A percentile compares a stretch with the other conserved stretches of the same genome.
phyloP scores from a whole-genome alignment of 2,329 filamentous ascomycete genomes.

The Monilinia vaccinii-corymbosi region DNA sequence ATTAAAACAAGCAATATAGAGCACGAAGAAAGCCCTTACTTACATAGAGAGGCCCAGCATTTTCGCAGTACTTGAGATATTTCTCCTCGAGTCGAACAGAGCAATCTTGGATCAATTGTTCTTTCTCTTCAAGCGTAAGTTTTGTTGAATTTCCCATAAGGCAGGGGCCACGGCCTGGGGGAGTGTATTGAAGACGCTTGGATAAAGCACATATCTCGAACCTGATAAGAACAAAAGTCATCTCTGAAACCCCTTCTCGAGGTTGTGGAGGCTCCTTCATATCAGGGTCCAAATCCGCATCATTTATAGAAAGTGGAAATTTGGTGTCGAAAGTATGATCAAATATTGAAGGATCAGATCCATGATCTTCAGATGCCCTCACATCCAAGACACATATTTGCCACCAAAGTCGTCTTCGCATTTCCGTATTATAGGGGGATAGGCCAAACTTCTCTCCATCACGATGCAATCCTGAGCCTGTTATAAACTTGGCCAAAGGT shows the following conservation, averaged over 20 bases:
- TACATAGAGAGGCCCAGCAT: constrained; percentile 35
- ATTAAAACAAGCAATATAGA: neutral
- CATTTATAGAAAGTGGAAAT: constrained; percentile 40
- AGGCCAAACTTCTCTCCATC: constrained; percentile 47
- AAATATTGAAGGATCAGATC: constrained; percentile 50
- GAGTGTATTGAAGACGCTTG: constrained; percentile 21
- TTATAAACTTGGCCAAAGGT: neutral
- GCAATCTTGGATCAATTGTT: constrained; percentile 25
- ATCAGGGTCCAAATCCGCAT: constrained; percentile 36
- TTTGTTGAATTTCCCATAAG: neutral
- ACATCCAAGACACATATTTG: constrained; percentile 50
- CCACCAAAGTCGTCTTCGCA: constrained; percentile 52
- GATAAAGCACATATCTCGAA: constrained; percentile 28
- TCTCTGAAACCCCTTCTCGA: constrained; percentile 30
- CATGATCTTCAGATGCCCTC: constrained; percentile 53
- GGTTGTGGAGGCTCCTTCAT: constrained; percentile 20
- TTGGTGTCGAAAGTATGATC: constrained; percentile 51
- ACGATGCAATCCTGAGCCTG: constrained; percentile 38
- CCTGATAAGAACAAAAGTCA: constrained; percentile 32
- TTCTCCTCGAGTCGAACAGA: constrained; percentile 26
- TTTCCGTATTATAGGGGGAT: constrained; percentile 50
- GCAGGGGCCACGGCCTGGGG: constrained; percentile 16
- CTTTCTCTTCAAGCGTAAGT: constrained; percentile 26
- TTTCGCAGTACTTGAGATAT: constrained; percentile 30
- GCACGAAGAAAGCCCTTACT: neutral